Evolutionary conservation across 345 rosid genomes (phyloP).

Genomic region (Punica granatum): DNA sequence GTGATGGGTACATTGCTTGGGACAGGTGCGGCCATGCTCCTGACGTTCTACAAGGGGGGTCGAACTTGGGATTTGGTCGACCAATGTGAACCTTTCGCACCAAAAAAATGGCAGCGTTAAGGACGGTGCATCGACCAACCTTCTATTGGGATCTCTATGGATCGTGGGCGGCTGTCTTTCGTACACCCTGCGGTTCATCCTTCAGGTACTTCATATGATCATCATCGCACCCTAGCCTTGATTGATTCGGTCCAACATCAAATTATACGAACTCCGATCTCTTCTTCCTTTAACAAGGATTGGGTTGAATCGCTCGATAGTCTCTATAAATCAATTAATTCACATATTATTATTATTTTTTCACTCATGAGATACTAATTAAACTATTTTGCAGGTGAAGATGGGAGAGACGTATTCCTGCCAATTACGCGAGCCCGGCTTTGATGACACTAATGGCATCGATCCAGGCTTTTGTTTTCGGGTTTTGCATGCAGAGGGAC

Average conservation of each 20-base stretch:
- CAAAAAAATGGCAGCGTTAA: not conserved
- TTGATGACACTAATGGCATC: constrained; percentile 37
- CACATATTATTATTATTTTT: no score
- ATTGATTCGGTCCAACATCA: no score
- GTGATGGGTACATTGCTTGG: constrained; percentile 48
- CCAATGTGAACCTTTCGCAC: constrained; percentile 28
- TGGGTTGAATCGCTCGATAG: no score
- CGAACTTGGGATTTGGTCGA: constrained; percentile 23
- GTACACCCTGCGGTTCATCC: constrained; percentile 29
- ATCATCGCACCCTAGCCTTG: no score
- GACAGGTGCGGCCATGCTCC: constrained; percentile 44
- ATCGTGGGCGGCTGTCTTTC: constrained; percentile 22
- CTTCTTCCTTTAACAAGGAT: no score
- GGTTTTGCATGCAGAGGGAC: constrained; percentile 35
- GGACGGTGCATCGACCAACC: not conserved
- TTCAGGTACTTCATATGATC: constrained; percentile 43
- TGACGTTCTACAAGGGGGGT: constrained; percentile 51
- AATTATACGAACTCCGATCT: no score
- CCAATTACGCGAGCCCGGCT: constrained; percentile 39
- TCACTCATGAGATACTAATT: no score
- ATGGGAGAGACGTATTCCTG: constrained; percentile 37
- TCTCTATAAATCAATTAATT: no score
- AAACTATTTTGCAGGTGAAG: constrained; percentile 41
- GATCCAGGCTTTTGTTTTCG: constrained; percentile 25
- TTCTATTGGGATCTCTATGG: constrained; percentile 20